Evolutionary conservation across 169 alveolate species (phyloP), one percentile per base, ranked within the genome.

Genomic region (Miamiensis avidus): DNA sequence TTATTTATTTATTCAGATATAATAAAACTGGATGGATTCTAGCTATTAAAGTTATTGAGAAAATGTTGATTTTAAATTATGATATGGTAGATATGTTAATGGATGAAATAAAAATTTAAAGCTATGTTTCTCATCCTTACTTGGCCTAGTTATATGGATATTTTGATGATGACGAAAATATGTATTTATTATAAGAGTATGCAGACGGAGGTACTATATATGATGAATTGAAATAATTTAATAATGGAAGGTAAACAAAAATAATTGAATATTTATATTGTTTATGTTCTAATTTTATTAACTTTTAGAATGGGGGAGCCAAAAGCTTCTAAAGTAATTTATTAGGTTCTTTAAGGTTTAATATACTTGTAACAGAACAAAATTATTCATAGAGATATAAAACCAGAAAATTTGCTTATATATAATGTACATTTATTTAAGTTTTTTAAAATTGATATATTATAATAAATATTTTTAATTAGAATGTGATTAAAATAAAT

Each of bases 151-250:
- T 94, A 16, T 85, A 75, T 86, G 94, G 93, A 33, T 88, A 78
- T 73, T 88, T 82, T 33, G 89, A 93, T 82, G 96, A 93, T 86
- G 84, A 78, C 11, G 72, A 87, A 74, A 65, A 82, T 75, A 83
- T 86, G 29, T 93, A 94, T 75, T 78, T 91, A 11, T 92, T 92
- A 32, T 86, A 93, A 82, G 97, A 94, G 76, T 93, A 83, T 76
- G 93, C 92, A n/a, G 90, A 83, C 27, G 75, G 84, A 30, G 97
- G 97, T 16, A 91, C 85, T 82, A 79, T 93, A 74, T 93, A 78
- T 82, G 65, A 87, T 29, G 33, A 82, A 28, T 29, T 93, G 26
- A 84, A 78, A 78, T 73, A 73, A 73, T 29, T n/a, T n/a, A 73
- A 75, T 78, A 86, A 84, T 34, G 87, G 78, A 85, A 76, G 76